These are phyloP conservation scores for Tillandsia fasciculata DNA, from an alignment of 176 grass and related monocot species.

Conservation along the genomic window DNA sequence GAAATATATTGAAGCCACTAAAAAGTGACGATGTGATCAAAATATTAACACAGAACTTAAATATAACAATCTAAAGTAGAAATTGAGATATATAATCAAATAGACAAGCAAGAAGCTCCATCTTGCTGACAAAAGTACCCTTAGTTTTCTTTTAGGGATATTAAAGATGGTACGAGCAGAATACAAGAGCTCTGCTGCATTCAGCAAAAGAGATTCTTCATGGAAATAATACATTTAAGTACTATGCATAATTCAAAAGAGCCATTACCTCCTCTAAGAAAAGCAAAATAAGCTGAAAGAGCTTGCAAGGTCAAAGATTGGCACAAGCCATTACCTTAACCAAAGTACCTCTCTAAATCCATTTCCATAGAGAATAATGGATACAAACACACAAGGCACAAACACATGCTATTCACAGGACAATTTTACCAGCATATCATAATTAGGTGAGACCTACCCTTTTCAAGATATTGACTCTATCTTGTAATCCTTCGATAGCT, in stretches of 20 bases:
- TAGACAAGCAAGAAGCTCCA: too few species aligned
- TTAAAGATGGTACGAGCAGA: too few species aligned
- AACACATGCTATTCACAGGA: not conserved
- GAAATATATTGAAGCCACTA: not conserved
- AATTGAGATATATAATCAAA: too few species aligned
- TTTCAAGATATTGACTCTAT: slow-evolving; percentile 93
- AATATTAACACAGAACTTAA: not conserved
- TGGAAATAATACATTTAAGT: too few species aligned
- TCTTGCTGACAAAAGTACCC: too few species aligned
- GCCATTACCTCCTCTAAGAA: not conserved
- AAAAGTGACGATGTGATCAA: not conserved
- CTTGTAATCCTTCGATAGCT: slow-evolving; percentile 82
- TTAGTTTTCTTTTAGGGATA: too few species aligned
- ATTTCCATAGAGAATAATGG: not conserved
- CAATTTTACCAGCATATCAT: not conserved
- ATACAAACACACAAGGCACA: not conserved
- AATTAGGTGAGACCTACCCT: slow-evolving; percentile 40
- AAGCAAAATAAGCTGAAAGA: not conserved
- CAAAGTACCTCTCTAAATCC: not conserved
- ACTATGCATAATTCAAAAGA: too few species aligned
- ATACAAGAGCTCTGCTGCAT: too few species aligned
- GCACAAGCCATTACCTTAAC: not conserved
- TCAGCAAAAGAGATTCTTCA: too few species aligned
- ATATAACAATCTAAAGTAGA: not conserved
- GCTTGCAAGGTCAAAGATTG: not conserved